Base-by-base conservation (phyloP, 345 rosid genomes). In the Hevea brasiliensis region DNA sequence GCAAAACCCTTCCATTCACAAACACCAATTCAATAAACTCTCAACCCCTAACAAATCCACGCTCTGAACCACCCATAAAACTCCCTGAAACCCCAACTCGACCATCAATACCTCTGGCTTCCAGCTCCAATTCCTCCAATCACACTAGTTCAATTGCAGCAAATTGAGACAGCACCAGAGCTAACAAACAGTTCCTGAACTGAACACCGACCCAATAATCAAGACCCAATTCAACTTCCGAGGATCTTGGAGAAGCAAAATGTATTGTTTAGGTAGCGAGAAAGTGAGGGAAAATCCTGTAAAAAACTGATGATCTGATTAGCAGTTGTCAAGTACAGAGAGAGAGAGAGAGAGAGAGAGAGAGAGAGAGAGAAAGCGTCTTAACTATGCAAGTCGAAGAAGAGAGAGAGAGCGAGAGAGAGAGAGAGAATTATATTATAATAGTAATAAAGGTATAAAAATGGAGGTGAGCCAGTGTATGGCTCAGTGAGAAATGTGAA, bases 1-100 rank as follows among this genome's bases (percentile, higher is more conserved):
- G 75, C 72, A 82, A 60, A 72, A 75, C 73, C 72, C 80, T 72
- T 84, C 82, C 84, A 77, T 85, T 65, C 82, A 76, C 77, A 74
- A 53, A 69, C 68, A n/a, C 24, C 70, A 63, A 18, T 50, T 53
- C 55, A 62, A 71, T 56, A 61, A 56, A 61, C 11, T 40, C 29
- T 70, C 68, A 61, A 77, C 72, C 82, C 77, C 71, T 75, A 86
- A 77, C 77, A 74, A 77, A 75, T 56, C 75, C 60, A 63, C 72
- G 57, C 75, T 51, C 66, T 70, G 45, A 37, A 61, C 66, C 61
- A 15, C n/a, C 37, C 37, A 32, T 32, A 32, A 32, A 32, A 32
- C 37, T 32, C 37, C 37, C 4, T 32, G 37, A 32, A 32, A 32
- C 37, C 37, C 4, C 37, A 32, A 4, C 37, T 32, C 37, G 37